Percentiles rank a stretch among this genome's conserved stretches.
phyloP scores from a whole-genome alignment of 2,329 filamentous ascomycete genomes.

The Cladophialophora exuberans region DNA sequence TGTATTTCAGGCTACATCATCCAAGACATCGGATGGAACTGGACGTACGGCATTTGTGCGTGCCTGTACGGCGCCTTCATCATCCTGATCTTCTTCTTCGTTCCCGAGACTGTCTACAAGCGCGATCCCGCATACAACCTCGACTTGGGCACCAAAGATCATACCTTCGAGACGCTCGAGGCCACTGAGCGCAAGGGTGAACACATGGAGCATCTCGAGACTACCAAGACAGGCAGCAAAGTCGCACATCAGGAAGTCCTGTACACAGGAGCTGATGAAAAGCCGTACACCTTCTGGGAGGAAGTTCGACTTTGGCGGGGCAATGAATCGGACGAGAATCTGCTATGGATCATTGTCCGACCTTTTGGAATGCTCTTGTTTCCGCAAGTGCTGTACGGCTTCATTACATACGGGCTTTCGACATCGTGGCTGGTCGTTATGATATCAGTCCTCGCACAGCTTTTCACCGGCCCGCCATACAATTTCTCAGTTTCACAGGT shows the following conservation, averaged over 20 bases:
- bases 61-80: constrained; percentile 19
- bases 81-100: constrained; percentile 24
- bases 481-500: constrained; percentile 37
- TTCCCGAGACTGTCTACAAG: constrained; percentile 28
- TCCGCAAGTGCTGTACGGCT: constrained; percentile 38
- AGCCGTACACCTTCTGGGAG: constrained; percentile 24
- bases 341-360: constrained; percentile 35
- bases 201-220: constrained; percentile 22
- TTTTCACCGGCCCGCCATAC: constrained; percentile 39
- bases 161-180: constrained; percentile 21
- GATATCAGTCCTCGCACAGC: constrained; percentile 34
- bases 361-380: constrained; percentile 40
- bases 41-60: constrained; percentile 25
- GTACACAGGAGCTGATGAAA: constrained; percentile 26
- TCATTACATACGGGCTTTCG: constrained; percentile 33
- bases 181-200: constrained; percentile 17
- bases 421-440: constrained; percentile 32
- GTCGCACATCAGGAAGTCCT: constrained; percentile 15
- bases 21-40: constrained; percentile 36
- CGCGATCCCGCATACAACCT: constrained; percentile 32
- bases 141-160: constrained; percentile 28
- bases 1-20: constrained; percentile 43
- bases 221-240: constrained; percentile 12
- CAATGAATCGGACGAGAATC: constrained; percentile 21
- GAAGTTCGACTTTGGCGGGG: constrained; percentile 25